These are phyloP conservation scores for Chrysosporium queenslandicum DNA, from an alignment of 2,329 filamentous ascomycete genomes.

Conservation along the genomic window DNA sequence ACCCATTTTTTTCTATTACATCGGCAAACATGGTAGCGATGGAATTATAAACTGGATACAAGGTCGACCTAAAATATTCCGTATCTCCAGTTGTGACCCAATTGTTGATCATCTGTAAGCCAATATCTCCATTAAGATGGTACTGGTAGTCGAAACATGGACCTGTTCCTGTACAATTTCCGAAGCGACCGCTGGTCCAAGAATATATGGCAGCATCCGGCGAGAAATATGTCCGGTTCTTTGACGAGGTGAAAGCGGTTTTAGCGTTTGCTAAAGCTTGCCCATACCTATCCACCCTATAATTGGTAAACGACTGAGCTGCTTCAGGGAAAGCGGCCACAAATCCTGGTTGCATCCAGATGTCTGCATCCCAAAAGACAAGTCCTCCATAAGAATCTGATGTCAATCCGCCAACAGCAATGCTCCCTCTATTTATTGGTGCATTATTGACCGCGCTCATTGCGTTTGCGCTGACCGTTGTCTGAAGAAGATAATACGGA, in stretches of 20 bases:
- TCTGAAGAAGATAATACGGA: slow-evolving; percentile 41
- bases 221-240: slow-evolving; percentile 50
- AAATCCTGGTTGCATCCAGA: slow-evolving; percentile 60
- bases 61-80: slow-evolving; percentile 43
- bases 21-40: slow-evolving; percentile 53
- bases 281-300: slow-evolving; percentile 48
- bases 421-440: slow-evolving; percentile 51
- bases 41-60: slow-evolving; percentile 56
- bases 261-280: slow-evolving; percentile 53
- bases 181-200: slow-evolving; percentile 58
- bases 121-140: slow-evolving; percentile 61
- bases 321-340: slow-evolving; percentile 54
- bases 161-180: slow-evolving; percentile 56
- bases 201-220: slow-evolving; percentile 52
- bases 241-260: slow-evolving; percentile 47
- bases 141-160: slow-evolving; percentile 64
- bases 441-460: slow-evolving; percentile 42
- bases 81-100: slow-evolving; percentile 52
- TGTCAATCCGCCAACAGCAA: slow-evolving; percentile 57
- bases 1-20: slow-evolving; percentile 50
- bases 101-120: slow-evolving; percentile 51
- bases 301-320: slow-evolving; percentile 54
- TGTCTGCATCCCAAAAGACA: slow-evolving; percentile 57
- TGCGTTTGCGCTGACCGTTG: slow-evolving; percentile 45
- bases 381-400: slow-evolving; percentile 58